phyloP scores from a whole-genome alignment of 169 alveolate genomes.

The Fabrea salina region DNA sequence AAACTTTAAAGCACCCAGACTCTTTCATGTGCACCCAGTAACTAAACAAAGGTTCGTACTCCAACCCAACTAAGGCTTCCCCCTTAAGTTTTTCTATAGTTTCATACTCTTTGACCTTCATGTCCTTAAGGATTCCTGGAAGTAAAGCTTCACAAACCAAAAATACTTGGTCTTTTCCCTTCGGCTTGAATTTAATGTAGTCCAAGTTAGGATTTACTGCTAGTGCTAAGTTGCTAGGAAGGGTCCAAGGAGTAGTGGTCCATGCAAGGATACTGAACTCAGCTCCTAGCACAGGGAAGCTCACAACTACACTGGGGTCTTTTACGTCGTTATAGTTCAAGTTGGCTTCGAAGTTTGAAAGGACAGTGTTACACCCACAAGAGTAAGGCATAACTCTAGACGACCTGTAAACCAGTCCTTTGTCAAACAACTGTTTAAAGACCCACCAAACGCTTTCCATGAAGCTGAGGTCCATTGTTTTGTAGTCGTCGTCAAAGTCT shows the following conservation, averaged over 20 bases:
- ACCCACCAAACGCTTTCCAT: slow-evolving; percentile 98
- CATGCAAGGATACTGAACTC: slow-evolving; percentile 89
- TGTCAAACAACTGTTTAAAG: slow-evolving; percentile 88
- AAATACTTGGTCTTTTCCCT: slow-evolving; percentile 60
- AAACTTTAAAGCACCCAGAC: slow-evolving; percentile 72
- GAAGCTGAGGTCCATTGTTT: slow-evolving; percentile 95
- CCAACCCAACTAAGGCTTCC: slow-evolving; percentile 79
- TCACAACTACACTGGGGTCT: slow-evolving; percentile 94
- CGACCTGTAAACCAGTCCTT: slow-evolving; percentile 94
- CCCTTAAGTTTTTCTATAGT: slow-evolving; percentile 83
- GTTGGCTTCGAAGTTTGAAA: slow-evolving; percentile 97
- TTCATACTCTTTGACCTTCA: slow-evolving; percentile 55
- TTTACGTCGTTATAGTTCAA: slow-evolving; percentile 93
- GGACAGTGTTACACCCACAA: slow-evolving; percentile 94
- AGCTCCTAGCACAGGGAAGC: slow-evolving; percentile 88
- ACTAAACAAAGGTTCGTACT: slow-evolving; percentile 91
- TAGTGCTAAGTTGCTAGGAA: slow-evolving; percentile 96
- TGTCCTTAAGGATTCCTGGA: slow-evolving; percentile 44
- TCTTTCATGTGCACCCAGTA: slow-evolving; percentile 69
- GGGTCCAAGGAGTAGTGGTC: slow-evolving; percentile 99
- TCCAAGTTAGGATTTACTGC: slow-evolving; percentile 91
- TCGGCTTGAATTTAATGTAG: slow-evolving; percentile 84
- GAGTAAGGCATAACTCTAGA: slow-evolving; percentile 99
- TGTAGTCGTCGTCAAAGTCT: slow-evolving; percentile 98
- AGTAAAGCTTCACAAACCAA: slow-evolving; percentile 85